Percentiles rank a stretch among this genome's conserved stretches.
These are phyloP conservation scores for Trifolium repens DNA, from an alignment of 306 rosid genomes.

Conservation along the genomic window DNA sequence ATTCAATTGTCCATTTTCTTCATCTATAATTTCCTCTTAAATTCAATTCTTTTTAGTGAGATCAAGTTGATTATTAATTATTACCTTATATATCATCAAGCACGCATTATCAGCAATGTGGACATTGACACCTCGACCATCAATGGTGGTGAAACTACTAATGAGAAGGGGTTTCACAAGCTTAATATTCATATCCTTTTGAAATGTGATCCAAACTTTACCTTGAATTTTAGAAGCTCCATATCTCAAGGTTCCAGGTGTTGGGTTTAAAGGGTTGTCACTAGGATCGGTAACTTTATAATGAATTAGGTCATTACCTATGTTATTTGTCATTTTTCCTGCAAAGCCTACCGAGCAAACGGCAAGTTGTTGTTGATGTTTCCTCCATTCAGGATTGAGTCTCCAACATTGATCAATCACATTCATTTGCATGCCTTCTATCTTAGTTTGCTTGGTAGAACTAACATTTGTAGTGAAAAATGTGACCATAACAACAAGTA, in stretches of 20 bases:
- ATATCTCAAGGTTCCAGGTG: constrained; percentile 41
- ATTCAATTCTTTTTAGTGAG: background rate
- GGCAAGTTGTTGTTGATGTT: constrained; percentile 31
- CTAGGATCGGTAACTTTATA: constrained; percentile 37
- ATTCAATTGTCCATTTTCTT: background rate
- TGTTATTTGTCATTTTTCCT: constrained; percentile 45
- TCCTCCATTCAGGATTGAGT: constrained; percentile 35
- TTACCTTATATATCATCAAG: constrained; percentile 44
- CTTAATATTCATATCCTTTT: constrained; percentile 42
- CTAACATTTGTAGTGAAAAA: constrained; percentile 17
- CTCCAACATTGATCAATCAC: constrained; percentile 46
- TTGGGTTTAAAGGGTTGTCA: constrained; percentile 38
- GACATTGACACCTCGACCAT: constrained; percentile 35
- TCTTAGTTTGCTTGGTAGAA: constrained; percentile 5
- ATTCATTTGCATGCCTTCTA: constrained; percentile 32
- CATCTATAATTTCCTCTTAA: background rate
- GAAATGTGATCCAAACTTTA: constrained; percentile 43
- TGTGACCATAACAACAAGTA: background rate
- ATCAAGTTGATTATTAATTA: background rate
- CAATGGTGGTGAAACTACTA: constrained; percentile 45
- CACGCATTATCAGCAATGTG: constrained; percentile 43
- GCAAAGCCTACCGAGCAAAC: constrained; percentile 39
- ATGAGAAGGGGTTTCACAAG: constrained; percentile 37
- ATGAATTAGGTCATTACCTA: constrained; percentile 25
- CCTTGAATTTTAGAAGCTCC: constrained; percentile 40